Evolutionary conservation across 2,329 filamentous ascomycete genomes (phyloP).

Genomic region (Exophiala xenobiotica): DNA sequence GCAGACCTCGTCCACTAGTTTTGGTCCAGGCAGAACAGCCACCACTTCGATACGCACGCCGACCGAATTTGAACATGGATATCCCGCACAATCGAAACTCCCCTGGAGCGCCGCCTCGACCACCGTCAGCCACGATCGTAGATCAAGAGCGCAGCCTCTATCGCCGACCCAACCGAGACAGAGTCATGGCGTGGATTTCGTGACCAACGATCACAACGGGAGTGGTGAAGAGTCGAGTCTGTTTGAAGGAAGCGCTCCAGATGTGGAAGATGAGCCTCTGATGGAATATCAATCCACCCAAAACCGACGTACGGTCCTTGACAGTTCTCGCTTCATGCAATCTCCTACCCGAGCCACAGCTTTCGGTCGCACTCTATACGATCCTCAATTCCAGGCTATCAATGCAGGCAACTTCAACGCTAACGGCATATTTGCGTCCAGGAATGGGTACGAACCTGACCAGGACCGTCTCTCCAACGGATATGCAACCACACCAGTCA

Average conservation of each 20-base stretch:
- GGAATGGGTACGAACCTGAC: slow-evolving; percentile 2
- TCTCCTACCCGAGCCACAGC: slow-evolving; percentile 11
- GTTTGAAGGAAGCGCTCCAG: slow-evolving; percentile 24
- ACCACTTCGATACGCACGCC: slow-evolving; percentile 11
- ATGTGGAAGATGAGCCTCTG: slow-evolving; percentile 17
- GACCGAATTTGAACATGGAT: slow-evolving; percentile 16
- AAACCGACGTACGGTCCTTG: slow-evolving; percentile 19
- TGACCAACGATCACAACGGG: neutral
- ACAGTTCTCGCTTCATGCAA: slow-evolving; percentile 9
- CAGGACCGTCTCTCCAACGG: slow-evolving; percentile 1
- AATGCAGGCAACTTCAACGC: slow-evolving; percentile 9
- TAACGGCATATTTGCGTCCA: slow-evolving; percentile 12
- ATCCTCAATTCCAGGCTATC: slow-evolving; percentile 10
- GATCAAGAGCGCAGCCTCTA: slow-evolving; percentile 17
- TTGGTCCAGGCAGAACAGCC: slow-evolving; percentile 1
- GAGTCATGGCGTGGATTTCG: slow-evolving; percentile 14
- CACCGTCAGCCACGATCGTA: slow-evolving; percentile 6
- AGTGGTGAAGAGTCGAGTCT: slow-evolving; percentile 13
- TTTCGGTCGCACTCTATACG: slow-evolving; percentile 7
- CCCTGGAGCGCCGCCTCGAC: slow-evolving; percentile 14
- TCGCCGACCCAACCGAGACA: slow-evolving; percentile 21
- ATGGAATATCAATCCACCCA: slow-evolving; percentile 19
- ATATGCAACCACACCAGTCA: neutral
- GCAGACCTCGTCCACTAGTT: slow-evolving; percentile 19
- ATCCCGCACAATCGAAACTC: slow-evolving; percentile 13